These are phyloP conservation scores for Eragrostis nindensis DNA, from an alignment of 176 grass and related monocot species.

Conservation along the genomic window DNA sequence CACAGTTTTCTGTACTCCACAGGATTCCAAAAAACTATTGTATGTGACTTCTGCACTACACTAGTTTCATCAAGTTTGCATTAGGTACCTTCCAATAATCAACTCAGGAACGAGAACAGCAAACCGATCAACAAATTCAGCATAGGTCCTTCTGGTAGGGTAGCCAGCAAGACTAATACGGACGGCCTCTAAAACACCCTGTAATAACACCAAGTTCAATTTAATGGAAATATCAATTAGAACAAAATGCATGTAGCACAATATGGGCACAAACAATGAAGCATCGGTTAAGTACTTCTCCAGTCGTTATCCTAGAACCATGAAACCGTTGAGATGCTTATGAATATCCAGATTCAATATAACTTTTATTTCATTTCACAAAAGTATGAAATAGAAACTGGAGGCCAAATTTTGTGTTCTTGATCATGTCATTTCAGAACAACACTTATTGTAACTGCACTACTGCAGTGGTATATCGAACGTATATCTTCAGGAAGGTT, in stretches of 20 bases:
- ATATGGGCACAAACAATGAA: constrained; percentile 28
- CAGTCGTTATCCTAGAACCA: not conserved
- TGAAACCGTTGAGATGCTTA: not conserved
- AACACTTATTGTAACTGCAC: not conserved
- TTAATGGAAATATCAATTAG: constrained; percentile 7
- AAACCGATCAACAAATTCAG: constrained; percentile 98
- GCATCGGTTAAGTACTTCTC: not conserved
- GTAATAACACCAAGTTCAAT: constrained; percentile 43
- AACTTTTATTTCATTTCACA: not conserved
- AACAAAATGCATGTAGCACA: constrained; percentile 19
- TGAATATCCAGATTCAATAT: not conserved
- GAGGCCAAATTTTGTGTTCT: not conserved
- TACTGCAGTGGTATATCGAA: not conserved
- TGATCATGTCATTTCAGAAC: not conserved
- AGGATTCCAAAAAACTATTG: not conserved
- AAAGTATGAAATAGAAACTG: not conserved
- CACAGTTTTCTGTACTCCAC: not conserved
- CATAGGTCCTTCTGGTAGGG: constrained; percentile 93
- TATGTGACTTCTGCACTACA: not conserved
- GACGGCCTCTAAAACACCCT: constrained; percentile 99
- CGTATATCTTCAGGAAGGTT: constrained; percentile 30
- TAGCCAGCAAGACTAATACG: constrained; percentile 99
- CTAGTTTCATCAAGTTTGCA: constrained; percentile 24
- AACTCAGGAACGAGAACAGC: constrained; percentile 79
- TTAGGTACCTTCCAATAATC: constrained; percentile 71